Base-by-base conservation (phyloP, 805 yeast species). In the Maudiozyma saulgeensis region DNA sequence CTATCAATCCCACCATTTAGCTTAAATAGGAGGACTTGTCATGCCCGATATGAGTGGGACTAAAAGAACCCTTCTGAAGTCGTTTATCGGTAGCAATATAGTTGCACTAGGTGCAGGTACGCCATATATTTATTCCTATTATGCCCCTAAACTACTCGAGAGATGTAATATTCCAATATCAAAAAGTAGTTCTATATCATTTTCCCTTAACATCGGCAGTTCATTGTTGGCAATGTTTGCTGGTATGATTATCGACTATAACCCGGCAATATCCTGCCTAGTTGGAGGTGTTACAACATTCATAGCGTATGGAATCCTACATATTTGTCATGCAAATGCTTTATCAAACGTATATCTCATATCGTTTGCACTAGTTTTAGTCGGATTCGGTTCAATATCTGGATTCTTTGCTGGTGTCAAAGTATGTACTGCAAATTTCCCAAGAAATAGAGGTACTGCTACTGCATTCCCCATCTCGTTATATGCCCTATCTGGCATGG, bases 101-200 rank as follows among this genome's bases (percentile, higher is more conserved):
- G 81, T 81, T 8, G 76, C 86, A 0, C 57, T 84, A 44, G 88
- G 84, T 0, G 75, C 87, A 3, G 91, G 93, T 2, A 84, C 89
- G 2, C 85, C 87, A 0, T 85, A 85, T 57, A 68, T 83, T 13
- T 85, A 80, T 61, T 86, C 90, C 0, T 78, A 80, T n/a, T 85
- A 79, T 60, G 81, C 88, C 1, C 90, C 91, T 1, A 89, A 84
- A 60, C 67, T 85, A 53, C 74, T 82, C 26, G 67, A 71, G 25
- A 68, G 73, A 55, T 78, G 84, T 23, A 74, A 79, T 0, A 70
- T 84, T 26, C 74, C 82, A 0, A 75, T 84, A 0, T 69, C 79
- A 0, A 79, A 78, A 53, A 78, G 88, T 7, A 85, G 89, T 2
- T 73, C 77, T 13, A 70, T 85, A 4, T 79, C 91, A 0, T 67